phyloP scores from a whole-genome alignment of 2,329 filamentous ascomycete species.

The Penicillium sp. region DNA sequence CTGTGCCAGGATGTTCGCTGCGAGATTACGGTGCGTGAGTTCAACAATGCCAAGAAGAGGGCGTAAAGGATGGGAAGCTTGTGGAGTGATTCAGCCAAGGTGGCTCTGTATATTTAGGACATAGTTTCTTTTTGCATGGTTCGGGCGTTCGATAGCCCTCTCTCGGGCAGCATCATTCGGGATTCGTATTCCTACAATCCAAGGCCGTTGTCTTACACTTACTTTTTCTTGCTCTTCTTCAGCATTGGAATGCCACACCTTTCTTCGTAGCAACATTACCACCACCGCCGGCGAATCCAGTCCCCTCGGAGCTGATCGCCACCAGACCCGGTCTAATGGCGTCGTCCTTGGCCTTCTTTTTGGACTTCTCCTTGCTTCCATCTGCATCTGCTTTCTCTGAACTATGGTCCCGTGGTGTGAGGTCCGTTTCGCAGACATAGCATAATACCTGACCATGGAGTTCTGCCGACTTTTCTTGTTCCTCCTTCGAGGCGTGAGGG shows the following conservation, averaged over 20 bases:
- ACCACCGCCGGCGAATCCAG: constrained; percentile 87
- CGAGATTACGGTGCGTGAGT: constrained; percentile 80
- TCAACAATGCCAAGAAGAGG: constrained; percentile 56
- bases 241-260: constrained; percentile 82
- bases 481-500: constrained; percentile 59
- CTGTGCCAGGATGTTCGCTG: constrained; percentile 87
- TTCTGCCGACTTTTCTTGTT: constrained; percentile 35
- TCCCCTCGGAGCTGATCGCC: constrained; percentile 79
- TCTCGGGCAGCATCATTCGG: constrained; percentile 10
- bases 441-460: constrained; percentile 59
- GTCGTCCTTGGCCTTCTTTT: constrained; percentile 49
- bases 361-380: constrained; percentile 34
- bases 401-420: constrained; percentile 52
- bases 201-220: neutral
- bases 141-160: constrained; percentile 22
- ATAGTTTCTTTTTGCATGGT: constrained; percentile 21
- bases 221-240: constrained; percentile 16
- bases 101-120: constrained; percentile 24
- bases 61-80: neutral
- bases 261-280: constrained; percentile 75
- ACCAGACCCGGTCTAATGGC: constrained; percentile 70
- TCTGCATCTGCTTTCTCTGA: constrained; percentile 16
- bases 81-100: neutral
- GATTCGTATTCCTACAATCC: constrained; percentile 8
- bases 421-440: constrained; percentile 80